phyloP scores from a whole-genome alignment of 1,139 yeast species.

The Lodderomyces oxycetoniae region DNA sequence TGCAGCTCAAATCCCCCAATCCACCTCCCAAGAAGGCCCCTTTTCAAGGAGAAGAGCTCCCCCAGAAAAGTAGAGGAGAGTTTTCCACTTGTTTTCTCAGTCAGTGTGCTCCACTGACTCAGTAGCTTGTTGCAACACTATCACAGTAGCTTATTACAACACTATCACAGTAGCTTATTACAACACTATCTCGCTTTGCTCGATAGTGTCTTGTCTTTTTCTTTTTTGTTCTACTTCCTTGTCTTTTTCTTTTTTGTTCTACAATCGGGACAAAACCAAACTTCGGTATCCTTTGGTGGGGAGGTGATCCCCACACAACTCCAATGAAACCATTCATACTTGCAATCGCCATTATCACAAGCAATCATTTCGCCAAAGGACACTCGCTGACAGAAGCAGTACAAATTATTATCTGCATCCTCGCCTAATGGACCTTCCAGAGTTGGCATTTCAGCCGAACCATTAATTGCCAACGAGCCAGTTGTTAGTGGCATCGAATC shows the following conservation, averaged over 20 bases:
- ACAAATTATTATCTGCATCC: slow-evolving; percentile 60
- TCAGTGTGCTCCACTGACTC: too few species aligned
- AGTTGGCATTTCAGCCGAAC: slow-evolving; percentile 13
- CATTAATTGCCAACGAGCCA: slow-evolving; percentile 15
- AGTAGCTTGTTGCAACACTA: too few species aligned
- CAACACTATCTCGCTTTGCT: too few species aligned
- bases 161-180: too few species aligned
- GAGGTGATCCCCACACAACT: slow-evolving; percentile 74
- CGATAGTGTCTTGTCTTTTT: too few species aligned
- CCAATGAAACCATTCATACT: slow-evolving; percentile 86
- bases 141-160: too few species aligned
- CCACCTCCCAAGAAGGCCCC: too few species aligned
- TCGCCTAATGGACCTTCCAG: slow-evolving; percentile 32
- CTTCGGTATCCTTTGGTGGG: slow-evolving; percentile 61
- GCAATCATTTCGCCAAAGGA: slow-evolving; percentile 93
- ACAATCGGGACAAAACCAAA: slow-evolving; percentile 74
- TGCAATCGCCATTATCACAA: slow-evolving; percentile 79
- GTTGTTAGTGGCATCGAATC: slow-evolving; percentile 12
- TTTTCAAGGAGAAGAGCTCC: too few species aligned
- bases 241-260: slow-evolving; percentile 45
- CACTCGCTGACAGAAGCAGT: slow-evolving; percentile 80
- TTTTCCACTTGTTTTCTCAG: too few species aligned
- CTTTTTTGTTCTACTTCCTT: slow-evolving; percentile 9
- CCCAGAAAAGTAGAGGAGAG: too few species aligned
- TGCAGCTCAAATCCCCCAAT: too few species aligned